Conservation (phyloP, 2,329 filamentous ascomycete genomes). For the Dothistroma septosporum region DNA sequence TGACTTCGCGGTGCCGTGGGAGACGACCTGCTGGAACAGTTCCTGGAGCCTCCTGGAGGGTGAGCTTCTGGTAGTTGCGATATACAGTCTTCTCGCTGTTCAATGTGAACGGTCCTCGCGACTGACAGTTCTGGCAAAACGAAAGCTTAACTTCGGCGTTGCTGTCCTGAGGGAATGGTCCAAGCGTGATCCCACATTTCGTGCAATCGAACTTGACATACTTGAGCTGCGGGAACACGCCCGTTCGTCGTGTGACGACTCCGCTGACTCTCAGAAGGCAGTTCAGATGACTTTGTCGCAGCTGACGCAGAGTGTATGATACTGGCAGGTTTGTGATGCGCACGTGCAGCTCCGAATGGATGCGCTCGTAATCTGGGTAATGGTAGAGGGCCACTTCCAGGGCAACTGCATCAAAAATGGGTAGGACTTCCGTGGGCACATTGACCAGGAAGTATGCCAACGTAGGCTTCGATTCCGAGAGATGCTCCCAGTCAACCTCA, state of each 20-base stretch:
- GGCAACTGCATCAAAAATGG: slow-evolving; percentile 92
- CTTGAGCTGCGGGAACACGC: slow-evolving; percentile 96
- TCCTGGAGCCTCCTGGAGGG: slow-evolving; percentile 92
- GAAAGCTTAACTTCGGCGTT: slow-evolving; percentile 94
- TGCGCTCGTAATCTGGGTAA: slow-evolving; percentile 95
- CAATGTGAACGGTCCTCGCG: slow-evolving; percentile 85
- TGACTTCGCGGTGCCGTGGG: slow-evolving; percentile 87
- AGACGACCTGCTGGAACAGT: slow-evolving; percentile 94
- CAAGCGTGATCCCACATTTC: slow-evolving; percentile 87
- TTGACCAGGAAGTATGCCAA: slow-evolving; percentile 95
- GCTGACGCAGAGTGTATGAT: slow-evolving; percentile 88
- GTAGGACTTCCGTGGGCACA: slow-evolving; percentile 88
- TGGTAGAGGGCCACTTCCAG: slow-evolving; percentile 95
- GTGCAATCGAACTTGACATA: slow-evolving; percentile 97
- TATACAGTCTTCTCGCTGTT: slow-evolving; percentile 98
- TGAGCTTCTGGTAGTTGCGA: slow-evolving; percentile 97
- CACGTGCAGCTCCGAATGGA: slow-evolving; percentile 96
- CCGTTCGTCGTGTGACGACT: slow-evolving; percentile 88
- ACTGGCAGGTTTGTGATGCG: slow-evolving; percentile 93
- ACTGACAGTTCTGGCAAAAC: slow-evolving; percentile 95
- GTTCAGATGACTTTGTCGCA: slow-evolving; percentile 93
- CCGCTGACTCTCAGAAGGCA: slow-evolving; percentile 90
- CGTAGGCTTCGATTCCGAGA: slow-evolving; percentile 85
- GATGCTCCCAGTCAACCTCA: slow-evolving; percentile 91
- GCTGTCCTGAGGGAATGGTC: slow-evolving; percentile 95